Percentiles rank a stretch among this genome's conserved stretches.
phyloP scores from a whole-genome alignment of 1,284 basidiomycete genomes.

The Boletellus deceptivus region DNA sequence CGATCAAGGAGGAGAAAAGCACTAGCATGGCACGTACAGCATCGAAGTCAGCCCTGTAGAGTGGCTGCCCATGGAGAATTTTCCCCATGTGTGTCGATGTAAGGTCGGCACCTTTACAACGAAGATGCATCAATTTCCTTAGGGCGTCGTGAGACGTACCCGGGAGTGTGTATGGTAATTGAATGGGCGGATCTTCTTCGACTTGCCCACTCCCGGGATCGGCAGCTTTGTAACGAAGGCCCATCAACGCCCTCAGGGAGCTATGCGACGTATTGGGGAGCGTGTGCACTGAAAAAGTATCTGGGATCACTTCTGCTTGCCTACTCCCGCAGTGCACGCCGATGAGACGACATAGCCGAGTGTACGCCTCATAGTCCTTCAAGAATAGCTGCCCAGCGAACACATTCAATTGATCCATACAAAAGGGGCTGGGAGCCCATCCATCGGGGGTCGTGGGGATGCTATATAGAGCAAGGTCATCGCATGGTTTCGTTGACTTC shows the following conservation, averaged over 20 bases:
- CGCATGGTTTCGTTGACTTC: conserved; percentile 36
- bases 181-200: conserved; percentile 11
- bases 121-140: conserved; percentile 33
- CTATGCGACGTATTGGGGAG: no score
- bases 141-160: conserved; percentile 30
- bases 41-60: conserved; percentile 30
- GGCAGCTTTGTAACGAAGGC: no score
- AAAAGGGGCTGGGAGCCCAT: conserved; percentile 15
- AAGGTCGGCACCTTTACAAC: conserved; percentile 44
- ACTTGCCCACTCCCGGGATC: conserved; percentile 3
- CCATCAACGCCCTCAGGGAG: no score
- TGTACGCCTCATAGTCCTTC: conserved; percentile 33
- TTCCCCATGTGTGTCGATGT: conserved; percentile 42
- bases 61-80: conserved; percentile 34
- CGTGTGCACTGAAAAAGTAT: no score
- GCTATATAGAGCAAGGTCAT: conserved; percentile 37
- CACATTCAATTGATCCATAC: conserved; percentile 39
- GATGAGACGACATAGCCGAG: conserved; percentile 35
- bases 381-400: conserved; percentile 35
- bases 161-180: neutral
- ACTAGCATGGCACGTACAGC: neutral
- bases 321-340: conserved; percentile 30
- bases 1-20: no score
- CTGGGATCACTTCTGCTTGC: neutral
- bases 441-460: conserved; percentile 27